Evolutionary conservation across 2,329 filamentous ascomycete species (phyloP).

Genomic region (Elsinoe necatrix): DNA sequence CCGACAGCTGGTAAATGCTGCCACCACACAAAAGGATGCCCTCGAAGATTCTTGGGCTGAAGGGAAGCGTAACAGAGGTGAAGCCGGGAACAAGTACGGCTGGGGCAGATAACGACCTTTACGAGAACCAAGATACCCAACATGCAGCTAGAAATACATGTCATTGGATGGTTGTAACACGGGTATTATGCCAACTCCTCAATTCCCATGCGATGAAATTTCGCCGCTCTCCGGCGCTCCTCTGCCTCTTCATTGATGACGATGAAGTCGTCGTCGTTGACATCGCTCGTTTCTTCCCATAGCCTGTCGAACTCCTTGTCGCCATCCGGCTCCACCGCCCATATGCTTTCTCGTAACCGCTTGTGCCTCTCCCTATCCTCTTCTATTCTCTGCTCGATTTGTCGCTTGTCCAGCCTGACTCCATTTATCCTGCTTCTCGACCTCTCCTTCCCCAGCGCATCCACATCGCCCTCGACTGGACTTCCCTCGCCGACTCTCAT

Average conservation of each 20-base stretch:
- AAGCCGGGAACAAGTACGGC: constrained; percentile 75
- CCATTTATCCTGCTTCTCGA: constrained; percentile 19
- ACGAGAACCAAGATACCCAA: constrained; percentile 8
- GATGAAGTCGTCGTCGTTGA: constrained; percentile 78
- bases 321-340: constrained; percentile 58
- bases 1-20: constrained; percentile 77
- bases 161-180: not conserved
- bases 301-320: constrained; percentile 68
- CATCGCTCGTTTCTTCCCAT: constrained; percentile 80
- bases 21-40: constrained; percentile 72
- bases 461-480: constrained; percentile 26
- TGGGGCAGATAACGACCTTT: constrained; percentile 45
- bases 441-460: constrained; percentile 17
- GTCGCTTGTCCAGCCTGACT: constrained; percentile 62
- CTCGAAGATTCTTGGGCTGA: constrained; percentile 86
- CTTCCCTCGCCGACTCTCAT: constrained; percentile 34
- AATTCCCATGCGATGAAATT: constrained; percentile 27
- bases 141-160: constrained; percentile 9
- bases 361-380: constrained; percentile 96
- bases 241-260: constrained; percentile 65
- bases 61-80: constrained; percentile 68
- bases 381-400: constrained; percentile 93
- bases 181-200: constrained; percentile 13
- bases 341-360: constrained; percentile 80
- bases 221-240: constrained; percentile 44